Conservation (phyloP, 1,284 basidiomycete genomes). For the Boletus smithii region DNA sequence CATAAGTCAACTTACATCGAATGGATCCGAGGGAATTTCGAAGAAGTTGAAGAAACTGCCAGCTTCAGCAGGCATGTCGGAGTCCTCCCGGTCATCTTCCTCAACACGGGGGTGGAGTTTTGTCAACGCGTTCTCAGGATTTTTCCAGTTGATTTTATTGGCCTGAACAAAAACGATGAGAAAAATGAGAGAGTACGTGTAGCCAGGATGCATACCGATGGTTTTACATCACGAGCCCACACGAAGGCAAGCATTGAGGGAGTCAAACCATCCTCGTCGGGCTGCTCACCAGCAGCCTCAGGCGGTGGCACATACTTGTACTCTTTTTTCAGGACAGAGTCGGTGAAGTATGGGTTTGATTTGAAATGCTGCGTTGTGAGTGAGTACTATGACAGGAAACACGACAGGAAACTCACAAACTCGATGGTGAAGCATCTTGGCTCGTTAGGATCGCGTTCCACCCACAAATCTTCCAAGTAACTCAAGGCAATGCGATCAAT, state of each 20-base stretch:
- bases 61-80: slow-evolving; percentile 56
- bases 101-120: slow-evolving; percentile 71
- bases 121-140: slow-evolving; percentile 68
- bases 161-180: slow-evolving; percentile 38
- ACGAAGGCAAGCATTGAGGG: slow-evolving; percentile 72
- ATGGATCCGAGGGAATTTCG: slow-evolving; percentile 60
- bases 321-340: slow-evolving; percentile 73
- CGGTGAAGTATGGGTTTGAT: slow-evolving; percentile 76
- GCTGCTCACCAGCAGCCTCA: slow-evolving; percentile 49
- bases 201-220: slow-evolving; percentile 47
- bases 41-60: slow-evolving; percentile 91
- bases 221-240: slow-evolving; percentile 69
- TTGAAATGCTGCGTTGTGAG: slow-evolving; percentile 61
- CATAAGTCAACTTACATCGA: slow-evolving; percentile 53
- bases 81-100: slow-evolving; percentile 47
- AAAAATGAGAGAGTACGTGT: neutral
- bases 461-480: slow-evolving; percentile 79
- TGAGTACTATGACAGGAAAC: slow-evolving; percentile 9
- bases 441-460: slow-evolving; percentile 62
- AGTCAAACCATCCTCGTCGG: slow-evolving; percentile 71
- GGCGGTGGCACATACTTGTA: slow-evolving; percentile 66
- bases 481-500: slow-evolving; percentile 70
- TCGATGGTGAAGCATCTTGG: slow-evolving; percentile 73
- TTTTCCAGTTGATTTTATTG: slow-evolving; percentile 78
- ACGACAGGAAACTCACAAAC: slow-evolving; percentile 57